Percentiles rank a stretch among this genome's conserved stretches.
Conservation (phyloP, 176 grass and related monocot genomes). For the Musa itinerans region DNA sequence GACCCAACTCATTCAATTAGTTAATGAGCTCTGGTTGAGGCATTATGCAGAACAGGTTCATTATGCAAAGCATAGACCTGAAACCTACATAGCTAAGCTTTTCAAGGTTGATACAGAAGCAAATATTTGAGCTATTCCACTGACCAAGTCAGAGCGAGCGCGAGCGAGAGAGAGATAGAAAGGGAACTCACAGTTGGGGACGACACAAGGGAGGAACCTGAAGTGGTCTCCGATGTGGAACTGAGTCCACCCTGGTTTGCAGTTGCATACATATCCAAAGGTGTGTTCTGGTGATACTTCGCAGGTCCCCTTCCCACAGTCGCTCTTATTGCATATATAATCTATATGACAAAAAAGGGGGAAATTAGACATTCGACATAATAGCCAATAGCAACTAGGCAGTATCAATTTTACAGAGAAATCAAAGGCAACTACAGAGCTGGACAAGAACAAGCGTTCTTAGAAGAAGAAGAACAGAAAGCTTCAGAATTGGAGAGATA, state of each 20-base stretch:
- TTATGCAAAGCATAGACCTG: too few species aligned
- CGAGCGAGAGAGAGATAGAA: slow-evolving; percentile 2
- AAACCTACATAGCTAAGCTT: too few species aligned
- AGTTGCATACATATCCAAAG: slow-evolving; percentile 66
- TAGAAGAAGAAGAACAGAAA: too few species aligned
- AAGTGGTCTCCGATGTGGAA: slow-evolving; percentile 47
- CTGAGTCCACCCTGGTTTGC: slow-evolving; percentile 69
- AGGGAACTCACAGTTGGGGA: slow-evolving; percentile 72
- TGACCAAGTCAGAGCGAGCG: not conserved
- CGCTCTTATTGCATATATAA: slow-evolving; percentile 37
- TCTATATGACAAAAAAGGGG: slow-evolving; percentile 18
- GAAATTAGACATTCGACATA: not conserved
- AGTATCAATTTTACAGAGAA: too few species aligned
- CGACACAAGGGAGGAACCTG: slow-evolving; percentile 66
- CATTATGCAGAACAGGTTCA: too few species aligned
- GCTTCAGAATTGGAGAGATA: too few species aligned
- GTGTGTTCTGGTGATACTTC: slow-evolving; percentile 26
- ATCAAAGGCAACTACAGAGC: not conserved
- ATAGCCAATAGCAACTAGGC: too few species aligned
- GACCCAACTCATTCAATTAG: too few species aligned
- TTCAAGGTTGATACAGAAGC: too few species aligned
- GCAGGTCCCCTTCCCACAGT: slow-evolving; percentile 77
- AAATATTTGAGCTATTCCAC: not conserved
- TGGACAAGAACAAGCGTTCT: not conserved
- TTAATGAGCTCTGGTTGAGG: too few species aligned